Evolutionary conservation across 768 basidiomycete species (phyloP).

Genomic region (Rhizopogon vinicolor): DNA sequence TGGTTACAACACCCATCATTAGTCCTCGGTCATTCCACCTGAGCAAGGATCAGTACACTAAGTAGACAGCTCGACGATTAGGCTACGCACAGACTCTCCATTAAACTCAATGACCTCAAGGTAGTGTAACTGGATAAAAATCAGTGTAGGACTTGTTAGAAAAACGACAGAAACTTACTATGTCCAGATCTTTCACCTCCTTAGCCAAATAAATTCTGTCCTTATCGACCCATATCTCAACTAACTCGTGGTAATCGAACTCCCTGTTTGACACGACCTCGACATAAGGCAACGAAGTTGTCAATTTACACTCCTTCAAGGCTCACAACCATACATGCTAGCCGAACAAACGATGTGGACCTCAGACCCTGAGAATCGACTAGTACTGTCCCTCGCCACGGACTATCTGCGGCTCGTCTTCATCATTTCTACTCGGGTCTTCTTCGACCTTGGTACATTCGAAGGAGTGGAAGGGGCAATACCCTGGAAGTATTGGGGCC

Average conservation of each 20-base stretch:
- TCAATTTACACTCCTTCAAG: neutral
- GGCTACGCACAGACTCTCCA: neutral
- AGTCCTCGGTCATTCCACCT: too few relatives aligned
- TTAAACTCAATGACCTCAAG: neutral
- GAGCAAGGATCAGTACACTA: too few relatives aligned
- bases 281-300: conserved; percentile 2
- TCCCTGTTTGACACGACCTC: conserved; percentile 1
- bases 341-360: neutral
- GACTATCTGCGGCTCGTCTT: neutral
- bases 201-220: neutral
- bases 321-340: neutral
- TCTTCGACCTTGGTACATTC: neutral
- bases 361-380: neutral
- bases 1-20: neutral
- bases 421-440: neutral
- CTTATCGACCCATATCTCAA: neutral
- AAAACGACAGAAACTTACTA: neutral
- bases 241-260: neutral
- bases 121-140: neutral
- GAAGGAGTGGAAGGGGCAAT: neutral
- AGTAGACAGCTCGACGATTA: too few relatives aligned
- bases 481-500: conserved; percentile 2
- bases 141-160: neutral
- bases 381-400: neutral
- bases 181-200: neutral